A percentile compares a stretch with the other conserved stretches of the same genome.
phyloP scores from a whole-genome alignment of 2,329 filamentous ascomycete species.

The Aspergillus hortae region DNA sequence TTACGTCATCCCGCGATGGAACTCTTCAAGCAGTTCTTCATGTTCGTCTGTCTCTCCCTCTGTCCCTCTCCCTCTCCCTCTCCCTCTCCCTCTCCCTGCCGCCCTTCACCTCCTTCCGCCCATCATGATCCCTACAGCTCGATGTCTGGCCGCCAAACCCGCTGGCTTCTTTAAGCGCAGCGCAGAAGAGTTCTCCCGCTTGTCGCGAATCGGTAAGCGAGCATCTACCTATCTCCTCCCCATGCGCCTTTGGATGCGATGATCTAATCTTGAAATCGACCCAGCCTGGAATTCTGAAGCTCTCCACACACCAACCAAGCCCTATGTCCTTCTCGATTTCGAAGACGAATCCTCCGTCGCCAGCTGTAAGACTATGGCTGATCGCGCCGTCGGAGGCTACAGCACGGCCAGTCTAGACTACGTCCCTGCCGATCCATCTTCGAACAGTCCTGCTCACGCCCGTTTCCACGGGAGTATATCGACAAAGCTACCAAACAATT shows the following conservation, averaged over 20 bases:
- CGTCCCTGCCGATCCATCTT: slow-evolving; percentile 45
- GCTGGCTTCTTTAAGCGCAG: slow-evolving; percentile 56
- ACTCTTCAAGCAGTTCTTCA: neutral
- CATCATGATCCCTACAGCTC: slow-evolving; percentile 39
- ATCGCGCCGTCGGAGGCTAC: slow-evolving; percentile 81
- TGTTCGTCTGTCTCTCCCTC: neutral
- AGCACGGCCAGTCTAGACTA: slow-evolving; percentile 72
- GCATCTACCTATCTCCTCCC: neutral
- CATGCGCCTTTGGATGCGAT: neutral
- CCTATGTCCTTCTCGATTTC: slow-evolving; percentile 40
- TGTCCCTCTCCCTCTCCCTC: neutral
- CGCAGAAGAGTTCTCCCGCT: slow-evolving; percentile 56
- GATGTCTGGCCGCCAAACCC: slow-evolving; percentile 36
- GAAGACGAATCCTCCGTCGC: slow-evolving; percentile 34
- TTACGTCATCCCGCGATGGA: too few species aligned
- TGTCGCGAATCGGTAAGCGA: slow-evolving; percentile 51
- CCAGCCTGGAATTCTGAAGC: slow-evolving; percentile 42
- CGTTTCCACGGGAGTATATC: slow-evolving; percentile 88
- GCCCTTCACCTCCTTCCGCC: too few species aligned
- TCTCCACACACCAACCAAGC: slow-evolving; percentile 35
- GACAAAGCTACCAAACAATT: slow-evolving; percentile 71
- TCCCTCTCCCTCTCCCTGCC: neutral
- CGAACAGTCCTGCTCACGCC: slow-evolving; percentile 58
- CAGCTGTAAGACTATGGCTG: slow-evolving; percentile 71
- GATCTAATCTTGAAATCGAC: slow-evolving; percentile 6